Evolutionary conservation across 78 protist species (phyloP), one percentile per base, ranked within the genome.

Genomic region (Diacronema lutheri): DNA sequence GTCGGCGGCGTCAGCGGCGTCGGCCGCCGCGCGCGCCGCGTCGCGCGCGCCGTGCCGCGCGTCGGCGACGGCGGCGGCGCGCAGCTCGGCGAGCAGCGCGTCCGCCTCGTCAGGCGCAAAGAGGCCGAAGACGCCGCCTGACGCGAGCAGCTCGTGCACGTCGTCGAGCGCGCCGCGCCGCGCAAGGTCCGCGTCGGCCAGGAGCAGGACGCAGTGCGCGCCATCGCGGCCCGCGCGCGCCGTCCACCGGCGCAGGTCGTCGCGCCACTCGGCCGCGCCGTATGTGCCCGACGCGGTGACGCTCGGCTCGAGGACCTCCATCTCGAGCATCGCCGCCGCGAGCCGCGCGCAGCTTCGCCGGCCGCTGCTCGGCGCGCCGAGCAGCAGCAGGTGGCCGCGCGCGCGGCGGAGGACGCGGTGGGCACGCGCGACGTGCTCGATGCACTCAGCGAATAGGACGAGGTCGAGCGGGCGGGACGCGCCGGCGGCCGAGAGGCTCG

Each of bases 301-400:
- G 16, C 16, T 44, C 16, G 50, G 50, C 50, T 44, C 50, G 50
- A 44, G 50, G 46, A 94, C 56, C 78, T 94, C 94, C 40, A 89
- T 74, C 31, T 3, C 16, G 79, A 90, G 89, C 55, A 90, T 6
- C 23, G 29, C 1, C 68, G 93, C n/a, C 16, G 93, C 95, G 21
- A 93, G 73, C 33, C 92, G 57, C 35, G 93, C 64, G 71, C 81
- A 62, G 14, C 81, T 55, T 37, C 40, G 69, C 31, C 93, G 20
- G 26, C 95, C 95, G 7, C 64, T 16, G 14, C 94, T 93, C 20
- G 90, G 92, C n/a, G 89, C 88, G 11, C 95, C 95, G n/a, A 93
- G n/a, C 76, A 93, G 56, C 33, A 93, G 83, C 2, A 80, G 81
- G 68, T 93, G 69, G 16, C 95, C 95, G 9, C 84, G 31, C 29